These are phyloP conservation scores for Zalaria obscura DNA, from an alignment of 2,329 filamentous ascomycete genomes.

Conservation along the genomic window DNA sequence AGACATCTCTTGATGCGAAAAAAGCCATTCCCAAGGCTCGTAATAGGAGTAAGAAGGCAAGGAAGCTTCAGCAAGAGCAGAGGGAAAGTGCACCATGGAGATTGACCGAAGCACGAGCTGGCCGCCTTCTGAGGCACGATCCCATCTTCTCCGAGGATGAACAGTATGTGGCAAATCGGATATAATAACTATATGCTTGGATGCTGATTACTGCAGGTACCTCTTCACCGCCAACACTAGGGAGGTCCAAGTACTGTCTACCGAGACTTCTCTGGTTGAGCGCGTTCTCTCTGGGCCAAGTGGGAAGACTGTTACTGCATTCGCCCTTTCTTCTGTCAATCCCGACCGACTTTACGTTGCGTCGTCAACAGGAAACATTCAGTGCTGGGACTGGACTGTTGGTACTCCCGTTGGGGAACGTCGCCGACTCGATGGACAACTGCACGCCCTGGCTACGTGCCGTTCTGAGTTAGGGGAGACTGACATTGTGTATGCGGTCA, in stretches of 20 bases:
- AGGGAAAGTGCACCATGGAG: background rate
- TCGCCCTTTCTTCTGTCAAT: constrained; percentile 36
- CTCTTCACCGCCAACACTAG: constrained; percentile 62
- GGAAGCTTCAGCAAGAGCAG: background rate
- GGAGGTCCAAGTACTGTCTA: constrained; percentile 68
- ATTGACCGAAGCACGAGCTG: constrained; percentile 17
- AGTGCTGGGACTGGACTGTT: constrained; percentile 44
- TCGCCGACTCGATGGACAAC: constrained; percentile 6
- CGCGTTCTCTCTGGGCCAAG: constrained; percentile 51
- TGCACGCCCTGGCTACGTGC: constrained; percentile 8
- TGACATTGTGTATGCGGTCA: constrained; percentile 25
- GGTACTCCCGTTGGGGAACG: constrained; percentile 16
- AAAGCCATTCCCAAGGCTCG: background rate
- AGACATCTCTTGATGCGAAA: background rate
- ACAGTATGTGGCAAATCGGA: constrained; percentile 21
- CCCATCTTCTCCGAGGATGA: constrained; percentile 45
- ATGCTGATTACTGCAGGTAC: constrained; percentile 36
- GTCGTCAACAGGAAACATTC: constrained; percentile 34
- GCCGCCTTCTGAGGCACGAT: constrained; percentile 41
- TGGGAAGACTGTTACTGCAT: constrained; percentile 34
- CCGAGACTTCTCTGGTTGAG: constrained; percentile 65
- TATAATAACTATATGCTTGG: background rate
- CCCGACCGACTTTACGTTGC: constrained; percentile 39
- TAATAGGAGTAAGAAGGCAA: background rate
- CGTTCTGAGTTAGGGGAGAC: constrained; percentile 15